Evolutionary conservation across 352 stramenopile genomes (phyloP), one percentile per base, ranked within the genome.

Genomic region (Globisporangium polare): DNA sequence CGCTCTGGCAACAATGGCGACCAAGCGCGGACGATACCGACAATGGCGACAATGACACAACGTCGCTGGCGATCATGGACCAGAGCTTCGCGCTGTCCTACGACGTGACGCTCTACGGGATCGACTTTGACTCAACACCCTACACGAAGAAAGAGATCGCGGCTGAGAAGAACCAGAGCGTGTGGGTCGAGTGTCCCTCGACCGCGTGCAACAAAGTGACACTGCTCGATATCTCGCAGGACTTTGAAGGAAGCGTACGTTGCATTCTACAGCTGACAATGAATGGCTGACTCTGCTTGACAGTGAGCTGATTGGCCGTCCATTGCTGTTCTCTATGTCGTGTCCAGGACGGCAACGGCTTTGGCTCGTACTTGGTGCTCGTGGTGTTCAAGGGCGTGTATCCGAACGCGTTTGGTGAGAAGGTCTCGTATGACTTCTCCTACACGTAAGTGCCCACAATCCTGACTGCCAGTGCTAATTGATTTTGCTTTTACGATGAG

Each of bases 201-300:
- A 52, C 31, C 53, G 61, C 60, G 12, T 95, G 86, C 67, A 74
- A 83, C 31, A 22, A 60, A 41, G 77, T 74, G 8, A 73, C 63
- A n/a, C 58, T 95, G 2, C 53, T 95, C 42, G 86, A 95, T 53
- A 75, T 92, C 35, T 83, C 80, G 2, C 82, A 91, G 60, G 78
- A 90, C 58, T 63, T 90, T 43, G 79, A 88, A 51, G 63, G 64
- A 58, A 54, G 77, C 59, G 72, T 89, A 67, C 57, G 66, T 31
- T 42, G 27, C n/a, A n/a, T n/a, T n/a, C n/a, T n/a, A n/a, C n/a
- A n/a, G n/a, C n/a, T n/a, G n/a, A n/a, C n/a, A n/a, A n/a, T n/a
- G n/a, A n/a, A n/a, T n/a, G n/a, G n/a, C n/a, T n/a, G n/a, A n/a
- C n/a, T n/a, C n/a, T n/a, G n/a, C n/a, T n/a, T n/a, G n/a, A n/a